Percentiles rank a stretch among this genome's conserved stretches.
These are phyloP conservation scores for rapeseed (Brassica napus) DNA, from an alignment of 345 rosid species.

Conservation along the genomic window DNA sequence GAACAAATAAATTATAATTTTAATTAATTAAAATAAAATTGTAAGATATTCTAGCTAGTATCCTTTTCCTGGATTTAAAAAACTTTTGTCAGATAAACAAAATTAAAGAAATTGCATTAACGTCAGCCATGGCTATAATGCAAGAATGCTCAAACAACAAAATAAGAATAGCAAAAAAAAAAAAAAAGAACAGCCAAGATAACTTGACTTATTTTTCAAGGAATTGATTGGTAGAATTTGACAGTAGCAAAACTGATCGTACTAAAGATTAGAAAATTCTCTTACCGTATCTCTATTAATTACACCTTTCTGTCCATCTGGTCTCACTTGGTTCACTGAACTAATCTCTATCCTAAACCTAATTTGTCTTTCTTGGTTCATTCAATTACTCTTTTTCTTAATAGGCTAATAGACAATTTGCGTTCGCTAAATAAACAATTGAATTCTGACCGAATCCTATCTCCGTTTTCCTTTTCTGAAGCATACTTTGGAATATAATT, in stretches of 20 bases:
- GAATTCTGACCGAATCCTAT: conserved; percentile 16
- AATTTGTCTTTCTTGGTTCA: conserved; percentile 9
- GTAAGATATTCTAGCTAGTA: too few species aligned
- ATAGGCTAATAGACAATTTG: conserved; percentile 9
- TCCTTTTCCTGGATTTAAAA: too few species aligned
- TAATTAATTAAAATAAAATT: too few species aligned
- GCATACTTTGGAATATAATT: neutral
- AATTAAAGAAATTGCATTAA: too few species aligned
- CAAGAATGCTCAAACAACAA: neutral
- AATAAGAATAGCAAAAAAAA: neutral
- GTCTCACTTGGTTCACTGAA: conserved; percentile 3
- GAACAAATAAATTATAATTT: too few species aligned
- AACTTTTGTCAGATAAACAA: too few species aligned
- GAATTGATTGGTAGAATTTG: neutral
- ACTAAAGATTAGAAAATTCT: conserved; percentile 9
- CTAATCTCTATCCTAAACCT: neutral
- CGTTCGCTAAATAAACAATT: conserved; percentile 17
- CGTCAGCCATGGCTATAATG: too few species aligned
- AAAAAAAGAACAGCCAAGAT: neutral
- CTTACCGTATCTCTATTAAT: conserved; percentile 40
- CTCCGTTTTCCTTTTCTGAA: neutral
- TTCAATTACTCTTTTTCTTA: neutral
- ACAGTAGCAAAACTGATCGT: neutral
- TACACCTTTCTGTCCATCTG: conserved; percentile 4
- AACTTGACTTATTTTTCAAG: neutral